Evolutionary conservation across 805 yeast genomes (phyloP), one percentile per base, ranked within the genome.

Genomic region (Priceomyces medius): DNA sequence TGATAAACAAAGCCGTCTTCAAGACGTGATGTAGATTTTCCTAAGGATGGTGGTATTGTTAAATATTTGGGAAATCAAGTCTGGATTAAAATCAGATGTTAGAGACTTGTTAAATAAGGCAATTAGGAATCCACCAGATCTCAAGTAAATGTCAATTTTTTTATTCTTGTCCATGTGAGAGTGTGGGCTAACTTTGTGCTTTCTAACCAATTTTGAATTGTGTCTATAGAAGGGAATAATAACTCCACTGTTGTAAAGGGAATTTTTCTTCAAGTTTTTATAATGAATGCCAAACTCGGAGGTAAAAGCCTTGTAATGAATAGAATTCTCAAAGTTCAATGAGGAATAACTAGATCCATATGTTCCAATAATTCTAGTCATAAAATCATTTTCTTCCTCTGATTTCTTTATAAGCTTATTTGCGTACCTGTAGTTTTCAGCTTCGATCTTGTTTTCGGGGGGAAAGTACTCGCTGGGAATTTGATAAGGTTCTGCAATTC

Each of bases 241-340:
- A 3, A 76, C 45, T 0, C 85, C 86, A 21, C 73, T 61, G 37
- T 63, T 73, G 44, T 66, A 76, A 35, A 55, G 55, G 5, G 71
- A 56, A 20, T 47, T 41, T 26, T 42, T 37, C 13, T 59, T 62
- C 1, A 57, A 48, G 35, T 66, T 60, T 24, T 57, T 61, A 51
- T 75, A 74, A 10, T 58, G 58, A 3, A 76, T 51, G 1, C 86
- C 86, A 59, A 71, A 73, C 38, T 78, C 81, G 1, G 82, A 74
- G 13, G 61, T 61, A 48, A 78, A 71, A 0, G 77, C 71, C 24
- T 62, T 60, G 37, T 64, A 66, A 54, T 76, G 79, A 32, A 78
- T 51, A 14, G 46, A 50, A 44, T 54, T 62, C 41, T 66, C 74
- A 20, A 67, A 59, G 27, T 55, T 56, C 19, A 63, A 41, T 6